Evolutionary conservation across 2,329 filamentous ascomycete genomes (phyloP).

Genomic region (Beauveria sp.): DNA sequence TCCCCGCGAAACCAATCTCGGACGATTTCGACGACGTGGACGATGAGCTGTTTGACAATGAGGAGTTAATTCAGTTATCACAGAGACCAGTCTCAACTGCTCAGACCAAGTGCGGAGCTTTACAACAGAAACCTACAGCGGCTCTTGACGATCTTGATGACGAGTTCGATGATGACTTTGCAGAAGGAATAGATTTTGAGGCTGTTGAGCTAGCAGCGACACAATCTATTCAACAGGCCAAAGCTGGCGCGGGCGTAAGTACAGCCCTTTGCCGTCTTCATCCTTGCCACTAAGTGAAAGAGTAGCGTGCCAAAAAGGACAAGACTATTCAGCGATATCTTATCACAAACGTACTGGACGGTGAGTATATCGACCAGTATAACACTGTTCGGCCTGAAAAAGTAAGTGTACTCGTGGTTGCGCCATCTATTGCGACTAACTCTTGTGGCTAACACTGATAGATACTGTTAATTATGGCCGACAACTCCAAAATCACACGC

Average conservation of each 20-base stretch:
- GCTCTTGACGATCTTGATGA: constrained; percentile 16
- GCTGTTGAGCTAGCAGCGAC: constrained; percentile 66
- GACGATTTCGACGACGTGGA: constrained; percentile 63
- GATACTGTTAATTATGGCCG: constrained; percentile 76
- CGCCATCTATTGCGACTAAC: background rate
- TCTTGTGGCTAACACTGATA: constrained; percentile 29
- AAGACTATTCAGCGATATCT: constrained; percentile 82
- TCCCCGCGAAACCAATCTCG: constrained; percentile 21
- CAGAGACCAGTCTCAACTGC: constrained; percentile 1
- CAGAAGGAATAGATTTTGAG: constrained; percentile 73
- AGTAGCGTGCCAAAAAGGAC: constrained; percentile 58
- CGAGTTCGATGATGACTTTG: constrained; percentile 39
- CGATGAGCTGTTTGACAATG: constrained; percentile 49
- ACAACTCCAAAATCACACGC: constrained; percentile 58
- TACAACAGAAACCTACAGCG: background rate
- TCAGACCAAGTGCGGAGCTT: constrained; percentile 11
- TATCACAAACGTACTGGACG: constrained; percentile 65
- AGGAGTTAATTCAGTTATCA: constrained; percentile 20
- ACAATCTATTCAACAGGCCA: constrained; percentile 44
- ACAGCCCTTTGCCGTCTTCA: constrained; percentile 16
- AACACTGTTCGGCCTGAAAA: constrained; percentile 60
- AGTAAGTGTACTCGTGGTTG: constrained; percentile 38
- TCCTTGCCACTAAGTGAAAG: constrained; percentile 53
- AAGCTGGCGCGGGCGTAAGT: constrained; percentile 30
- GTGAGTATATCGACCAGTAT: constrained; percentile 57